Evolutionary conservation across 139 green algal species (phyloP).

Genomic region (Bryopsis sp.): DNA sequence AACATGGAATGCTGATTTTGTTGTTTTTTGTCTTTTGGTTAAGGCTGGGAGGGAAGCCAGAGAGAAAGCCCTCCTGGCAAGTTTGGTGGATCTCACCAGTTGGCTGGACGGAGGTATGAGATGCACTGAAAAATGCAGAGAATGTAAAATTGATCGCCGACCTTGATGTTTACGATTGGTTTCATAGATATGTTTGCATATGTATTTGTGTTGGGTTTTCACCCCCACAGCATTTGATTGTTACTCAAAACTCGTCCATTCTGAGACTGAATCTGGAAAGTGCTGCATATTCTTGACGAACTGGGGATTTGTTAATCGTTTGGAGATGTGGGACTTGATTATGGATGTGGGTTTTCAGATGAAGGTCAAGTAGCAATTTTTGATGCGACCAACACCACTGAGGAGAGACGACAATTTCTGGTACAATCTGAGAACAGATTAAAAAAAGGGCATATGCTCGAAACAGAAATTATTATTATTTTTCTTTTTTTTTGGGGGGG

Average conservation of each 20-base stretch:
- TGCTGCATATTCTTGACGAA: slow-evolving; percentile 2
- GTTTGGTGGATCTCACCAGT: slow-evolving; percentile 81
- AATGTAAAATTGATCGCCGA: no score
- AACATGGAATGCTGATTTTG: background rate
- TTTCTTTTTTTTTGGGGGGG: no score
- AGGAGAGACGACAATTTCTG: slow-evolving; percentile 56
- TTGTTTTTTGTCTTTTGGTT: background rate
- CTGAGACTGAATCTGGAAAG: slow-evolving; percentile 66
- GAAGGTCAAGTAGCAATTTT: slow-evolving; percentile 83
- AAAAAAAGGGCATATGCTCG: background rate
- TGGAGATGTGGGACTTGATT: no score
- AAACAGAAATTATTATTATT: no score
- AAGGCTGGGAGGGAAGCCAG: slow-evolving; percentile 63
- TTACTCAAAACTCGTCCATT: no score
- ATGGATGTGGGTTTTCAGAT: no score
- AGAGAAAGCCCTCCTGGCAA: slow-evolving; percentile 58
- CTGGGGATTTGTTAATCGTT: background rate
- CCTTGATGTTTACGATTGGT: no score
- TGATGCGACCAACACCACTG: slow-evolving; percentile 92
- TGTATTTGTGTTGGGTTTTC: no score
- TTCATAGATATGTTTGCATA: no score
- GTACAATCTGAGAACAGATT: slow-evolving; percentile 17
- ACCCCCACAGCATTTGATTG: no score
- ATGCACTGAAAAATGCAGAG: no score
- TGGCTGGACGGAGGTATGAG: no score